Base-by-base conservation (phyloP, 805 yeast species). In the Clavispora asparagi region DNA sequence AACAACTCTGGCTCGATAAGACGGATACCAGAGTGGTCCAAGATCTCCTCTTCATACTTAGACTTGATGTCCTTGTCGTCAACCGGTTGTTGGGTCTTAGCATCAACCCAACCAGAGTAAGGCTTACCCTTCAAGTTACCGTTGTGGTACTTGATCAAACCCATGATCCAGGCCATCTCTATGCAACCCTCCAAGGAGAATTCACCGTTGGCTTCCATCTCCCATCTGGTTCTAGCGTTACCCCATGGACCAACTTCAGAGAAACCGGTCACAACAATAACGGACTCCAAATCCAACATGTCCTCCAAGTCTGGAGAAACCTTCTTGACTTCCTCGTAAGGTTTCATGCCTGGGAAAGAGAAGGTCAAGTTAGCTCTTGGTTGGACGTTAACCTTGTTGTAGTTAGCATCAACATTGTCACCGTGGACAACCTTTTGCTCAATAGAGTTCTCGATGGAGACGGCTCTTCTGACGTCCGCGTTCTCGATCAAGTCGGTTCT, bases 91-190 rank as follows among this genome's bases (percentile, higher is more conserved):
- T 79, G 83, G 50, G 97, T 82, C 79, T 92, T 91, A 54, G 96
- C 83, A 65, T 94, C 99, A 58, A 92, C 87, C 99, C 99, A 94
- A 59, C 98, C 98, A 41, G 94, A 77, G 76, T 91, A 91, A 60
- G 90, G 92, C 67, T 83, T 83, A 62, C 91, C 91, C 79, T 88
- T 88, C 62, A 87, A 76, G 65, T 77, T 77, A 73, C 97, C 98
- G 57, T 88, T 87, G 74, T 87, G 94, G 74, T 94, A 94, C 73
- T 88, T 89, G 74, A 94, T 91, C 64, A 87, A 79, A 57, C 97
- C 97, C 98, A 94, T 94, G 59, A 94, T 91, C 97, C 98, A 94
- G 42, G 99, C 98, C 96, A 94, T 91, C 75, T 94, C 99, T 64
- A 94, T 85, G 63, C 97, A 86, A 63, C 99, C 99, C 73, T 94